A percentile compares a stretch with the other conserved stretches of the same genome.
phyloP scores from a whole-genome alignment of 805 yeast species.

The Blastobotrys americana region DNA sequence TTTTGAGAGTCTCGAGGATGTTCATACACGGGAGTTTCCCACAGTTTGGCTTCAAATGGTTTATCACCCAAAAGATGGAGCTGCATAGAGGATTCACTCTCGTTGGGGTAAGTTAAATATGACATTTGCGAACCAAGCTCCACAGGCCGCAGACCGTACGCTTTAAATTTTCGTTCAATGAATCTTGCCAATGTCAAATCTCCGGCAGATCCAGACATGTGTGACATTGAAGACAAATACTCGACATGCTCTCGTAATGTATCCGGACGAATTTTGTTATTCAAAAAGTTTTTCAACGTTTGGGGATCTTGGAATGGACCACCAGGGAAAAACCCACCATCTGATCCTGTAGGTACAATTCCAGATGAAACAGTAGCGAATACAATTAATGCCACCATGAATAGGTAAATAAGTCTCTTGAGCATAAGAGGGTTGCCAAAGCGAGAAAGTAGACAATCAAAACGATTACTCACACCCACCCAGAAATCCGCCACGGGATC shows the following conservation, averaged over 20 bases:
- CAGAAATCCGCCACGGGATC: conserved; percentile 43
- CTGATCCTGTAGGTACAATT: conserved; percentile 36
- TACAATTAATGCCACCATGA: conserved; percentile 51
- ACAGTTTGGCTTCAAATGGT: conserved; percentile 33
- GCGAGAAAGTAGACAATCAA: conserved; percentile 52
- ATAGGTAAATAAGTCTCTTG: conserved; percentile 65
- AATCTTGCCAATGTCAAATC: conserved; percentile 67
- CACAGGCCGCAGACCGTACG: conserved; percentile 42
- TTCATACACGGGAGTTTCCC: conserved; percentile 29
- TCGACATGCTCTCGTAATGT: conserved; percentile 59
- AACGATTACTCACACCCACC: conserved; percentile 31
- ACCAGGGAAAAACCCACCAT: conserved; percentile 39
- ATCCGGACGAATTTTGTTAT: conserved; percentile 45
- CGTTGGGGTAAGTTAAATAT: conserved; percentile 60
- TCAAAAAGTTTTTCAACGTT: conserved; percentile 43
- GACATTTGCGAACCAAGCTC: conserved; percentile 47
- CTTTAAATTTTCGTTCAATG: conserved; percentile 49
- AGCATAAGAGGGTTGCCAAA: conserved; percentile 85
- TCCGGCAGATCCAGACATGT: conserved; percentile 81
- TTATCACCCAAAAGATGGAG: conserved; percentile 28
- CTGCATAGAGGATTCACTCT: conserved; percentile 23
- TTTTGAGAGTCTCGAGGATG: conserved; percentile 22
- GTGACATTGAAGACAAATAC: conserved; percentile 75
- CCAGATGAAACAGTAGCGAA: conserved; percentile 55
- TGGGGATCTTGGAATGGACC: conserved; percentile 53